Percentiles rank a stretch among this genome's conserved stretches.
These are phyloP conservation scores for Guillardia theta DNA, from an alignment of 78 protist species.

Conservation along the genomic window DNA sequence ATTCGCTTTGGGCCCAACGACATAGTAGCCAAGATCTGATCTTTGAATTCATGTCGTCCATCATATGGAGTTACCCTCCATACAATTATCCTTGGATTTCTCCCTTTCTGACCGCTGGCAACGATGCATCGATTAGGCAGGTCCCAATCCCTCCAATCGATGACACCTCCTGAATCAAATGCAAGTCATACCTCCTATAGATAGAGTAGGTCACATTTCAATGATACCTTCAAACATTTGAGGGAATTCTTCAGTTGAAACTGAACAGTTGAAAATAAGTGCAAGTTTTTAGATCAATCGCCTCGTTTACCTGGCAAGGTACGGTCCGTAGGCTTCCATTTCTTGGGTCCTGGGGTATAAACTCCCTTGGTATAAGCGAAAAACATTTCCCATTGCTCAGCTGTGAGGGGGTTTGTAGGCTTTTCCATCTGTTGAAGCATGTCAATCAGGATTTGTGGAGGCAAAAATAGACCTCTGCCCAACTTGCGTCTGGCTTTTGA, in stretches of 20 bases:
- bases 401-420: background rate
- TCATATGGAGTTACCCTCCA: background rate
- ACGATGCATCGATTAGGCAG: slow-evolving; percentile 12
- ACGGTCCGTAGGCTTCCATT: background rate
- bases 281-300: too few species aligned
- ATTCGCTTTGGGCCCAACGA: background rate
- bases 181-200: too few species aligned
- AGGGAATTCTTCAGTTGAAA: background rate
- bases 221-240: too few species aligned
- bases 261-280: too few species aligned
- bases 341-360: background rate
- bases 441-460: too few species aligned
- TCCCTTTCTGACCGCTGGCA: background rate
- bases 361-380: background rate
- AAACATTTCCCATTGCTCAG: background rate
- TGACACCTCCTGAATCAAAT: background rate
- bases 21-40: background rate
- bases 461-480: too few species aligned
- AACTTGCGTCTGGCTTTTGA: background rate
- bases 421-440: background rate
- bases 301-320: background rate
- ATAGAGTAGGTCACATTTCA: too few species aligned
- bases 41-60: background rate
- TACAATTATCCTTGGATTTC: background rate
- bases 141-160: slow-evolving; percentile 29